Base-by-base conservation (phyloP, 345 rosid genomes). In the Punica granatum region DNA sequence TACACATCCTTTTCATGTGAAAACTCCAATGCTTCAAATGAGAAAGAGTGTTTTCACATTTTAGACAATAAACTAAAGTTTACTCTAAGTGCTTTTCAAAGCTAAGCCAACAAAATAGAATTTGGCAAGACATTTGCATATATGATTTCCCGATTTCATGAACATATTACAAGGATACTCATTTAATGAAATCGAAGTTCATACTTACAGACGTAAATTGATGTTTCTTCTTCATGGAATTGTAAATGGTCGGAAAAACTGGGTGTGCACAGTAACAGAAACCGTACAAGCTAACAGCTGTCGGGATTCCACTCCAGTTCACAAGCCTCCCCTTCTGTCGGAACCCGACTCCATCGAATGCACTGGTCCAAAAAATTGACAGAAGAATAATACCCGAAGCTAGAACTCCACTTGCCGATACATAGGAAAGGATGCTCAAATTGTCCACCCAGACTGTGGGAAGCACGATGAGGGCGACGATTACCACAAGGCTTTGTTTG, bases 251-350 rank as follows among this genome's bases (percentile, higher is more conserved):
- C 6, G 98, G 98, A 65, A 90, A 92, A 48, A 92, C 93, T 0
- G 98, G 98, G 73, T 92, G 98, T 1, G 96, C 97, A 30, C 98
- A 88, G 21, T 83, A 92, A 69, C 98, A 92, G 78, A 92, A 92
- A n/a, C 87, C 83, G 33, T 87, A 92, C 70, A 92, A 84, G 72
- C 98, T 92, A 54, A 92, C 77, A 0, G 98, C 86, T 12, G 90
- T 88, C 3, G 90, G 78, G 32, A 90, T 70, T 73, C 97, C 93
- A 16, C 68, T 73, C 83, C 75, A 75, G 42, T 83, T 79, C 30
- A 92, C 39, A 2, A 70, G 42, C 11, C 66, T 71, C 34, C 90
- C 93, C 46, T 66, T 76, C 6, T 81, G 80, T 18, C 75, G 78
- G 53, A 73, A 87, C 31, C 97, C 98, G 51, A 90, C 69, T 70